A percentile compares a stretch with the other conserved stretches of the same genome.
Evolutionary conservation across 352 stramenopile genomes (phyloP).

Genomic region (Phytopythium litorale): DNA sequence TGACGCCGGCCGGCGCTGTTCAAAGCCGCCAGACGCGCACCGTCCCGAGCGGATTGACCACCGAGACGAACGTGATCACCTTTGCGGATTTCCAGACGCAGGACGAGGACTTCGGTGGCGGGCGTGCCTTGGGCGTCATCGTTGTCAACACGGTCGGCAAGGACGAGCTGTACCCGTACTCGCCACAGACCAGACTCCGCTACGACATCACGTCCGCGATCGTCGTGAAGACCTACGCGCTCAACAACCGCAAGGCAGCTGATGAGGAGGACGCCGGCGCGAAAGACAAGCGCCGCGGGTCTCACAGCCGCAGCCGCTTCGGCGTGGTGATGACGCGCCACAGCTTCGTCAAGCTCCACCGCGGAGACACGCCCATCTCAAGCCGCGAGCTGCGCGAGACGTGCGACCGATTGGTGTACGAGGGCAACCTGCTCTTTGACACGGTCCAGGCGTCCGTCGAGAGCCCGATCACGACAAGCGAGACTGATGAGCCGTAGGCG

Average conservation of each 20-base stretch:
- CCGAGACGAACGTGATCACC: constrained; percentile 24
- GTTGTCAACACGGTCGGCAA: constrained; percentile 27
- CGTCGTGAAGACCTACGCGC: constrained; percentile 20
- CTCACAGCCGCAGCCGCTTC: neutral
- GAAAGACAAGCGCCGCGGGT: constrained; percentile 16
- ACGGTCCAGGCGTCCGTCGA: constrained; percentile 17
- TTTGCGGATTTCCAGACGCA: constrained; percentile 20
- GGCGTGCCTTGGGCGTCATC: constrained; percentile 18
- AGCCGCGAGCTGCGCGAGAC: constrained; percentile 22
- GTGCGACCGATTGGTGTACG: constrained; percentile 16
- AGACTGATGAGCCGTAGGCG: neutral
- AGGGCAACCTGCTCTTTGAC: constrained; percentile 25
- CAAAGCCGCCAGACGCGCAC: constrained; percentile 19
- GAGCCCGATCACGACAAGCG: neutral
- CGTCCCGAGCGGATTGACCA: constrained; percentile 16
- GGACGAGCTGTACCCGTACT: constrained; percentile 30
- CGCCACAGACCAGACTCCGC: constrained; percentile 15
- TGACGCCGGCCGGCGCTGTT: neutral
- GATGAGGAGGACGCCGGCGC: constrained; percentile 4
- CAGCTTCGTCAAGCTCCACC: constrained; percentile 34
- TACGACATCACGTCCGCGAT: constrained; percentile 30
- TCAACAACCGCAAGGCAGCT: neutral
- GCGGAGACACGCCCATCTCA: constrained; percentile 14
- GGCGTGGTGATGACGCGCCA: constrained; percentile 30
- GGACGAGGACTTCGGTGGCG: constrained; percentile 20